phyloP scores from a whole-genome alignment of 164 flowering plant species.

The Annona cherimola region DNA sequence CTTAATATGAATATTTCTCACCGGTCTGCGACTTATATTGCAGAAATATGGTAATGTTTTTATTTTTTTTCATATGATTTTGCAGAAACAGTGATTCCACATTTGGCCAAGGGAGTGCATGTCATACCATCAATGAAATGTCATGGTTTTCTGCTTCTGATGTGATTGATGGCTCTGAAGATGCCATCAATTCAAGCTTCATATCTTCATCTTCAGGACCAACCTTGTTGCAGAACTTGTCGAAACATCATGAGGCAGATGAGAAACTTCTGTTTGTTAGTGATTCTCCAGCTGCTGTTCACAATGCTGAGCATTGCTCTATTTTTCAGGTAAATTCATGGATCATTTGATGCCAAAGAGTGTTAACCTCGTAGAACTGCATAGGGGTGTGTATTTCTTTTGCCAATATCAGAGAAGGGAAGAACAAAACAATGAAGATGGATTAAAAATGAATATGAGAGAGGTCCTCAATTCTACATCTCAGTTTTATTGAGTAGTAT shows the following conservation, averaged over 20 bases:
- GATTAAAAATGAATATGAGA: no score
- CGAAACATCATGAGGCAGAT: slow-evolving; percentile 27
- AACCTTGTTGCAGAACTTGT: slow-evolving; percentile 19
- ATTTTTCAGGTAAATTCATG: slow-evolving; percentile 17
- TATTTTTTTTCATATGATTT: slow-evolving; percentile 7
- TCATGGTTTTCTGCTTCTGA: slow-evolving; percentile 57
- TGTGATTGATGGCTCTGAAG: slow-evolving; percentile 41
- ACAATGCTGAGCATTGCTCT: slow-evolving; percentile 11
- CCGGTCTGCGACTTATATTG: no score
- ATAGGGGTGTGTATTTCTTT: no score
- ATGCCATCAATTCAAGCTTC: slow-evolving; percentile 30
- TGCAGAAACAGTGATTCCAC: slow-evolving; percentile 78
- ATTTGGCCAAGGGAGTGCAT: slow-evolving; percentile 43
- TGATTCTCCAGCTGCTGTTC: slow-evolving; percentile 18
- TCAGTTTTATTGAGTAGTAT: no score
- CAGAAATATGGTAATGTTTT: background rate
- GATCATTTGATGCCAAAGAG: slow-evolving; percentile 17
- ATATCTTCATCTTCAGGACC: slow-evolving; percentile 35
- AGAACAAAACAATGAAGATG: no score
- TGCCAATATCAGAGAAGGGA: no score
- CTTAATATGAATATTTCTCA: no score
- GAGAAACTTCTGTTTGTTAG: slow-evolving; percentile 10
- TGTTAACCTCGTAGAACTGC: no score
- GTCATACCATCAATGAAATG: slow-evolving; percentile 41
- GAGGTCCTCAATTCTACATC: no score